Evolutionary conservation across 2,329 filamentous ascomycete species (phyloP), one percentile per base, ranked within the genome.

Genomic region (Xylariaceae sp.): DNA sequence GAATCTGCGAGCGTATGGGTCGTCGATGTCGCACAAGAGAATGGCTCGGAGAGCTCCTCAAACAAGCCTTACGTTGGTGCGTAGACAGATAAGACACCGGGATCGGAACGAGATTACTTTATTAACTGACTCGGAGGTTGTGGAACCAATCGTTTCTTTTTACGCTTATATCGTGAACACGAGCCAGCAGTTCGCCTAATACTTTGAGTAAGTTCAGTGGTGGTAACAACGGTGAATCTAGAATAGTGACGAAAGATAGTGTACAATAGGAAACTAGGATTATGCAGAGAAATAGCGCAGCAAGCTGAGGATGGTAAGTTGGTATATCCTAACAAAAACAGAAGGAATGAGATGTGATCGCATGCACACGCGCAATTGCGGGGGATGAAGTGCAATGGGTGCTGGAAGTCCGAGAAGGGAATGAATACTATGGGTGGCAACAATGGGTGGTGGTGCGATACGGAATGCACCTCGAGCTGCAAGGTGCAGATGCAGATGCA

Each of bases 81-180:
- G 56, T 55, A 57, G 52, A 53, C 37, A 51, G 58, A 56, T 29
- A 29, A 43, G 42, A 50, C 33, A 35, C 23, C 32, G 15, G 33
- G 26, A 37, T 46, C 48, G 44, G 41, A 33, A 46, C 43, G n/a
- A 47, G n/a, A 36, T 20, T 24, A 24, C 18, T 42, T 27, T 43
- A 26, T n/a, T 45, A 30, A 53, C 20, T 27, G 35, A 18, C 4
- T 16, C 18, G n/a, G n/a, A 46, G 37, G 39, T 57, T 33, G 55
- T 54, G 46, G 32, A 44, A 59, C 43, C n/a, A 26, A 26, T 56
- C 26, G 45, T 50, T 10, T 56, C 26, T 40, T 50, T 10, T 48
- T 40, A 24, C 35, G 27, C 42, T 42, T 51, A 41, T 53, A 51
- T 55, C 52, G 27, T 55, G 49, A 50, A 60, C 29, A 57, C 43